Base-by-base conservation (phyloP, 2,329 filamentous ascomycete species). In the Nothophoma quercina region DNA sequence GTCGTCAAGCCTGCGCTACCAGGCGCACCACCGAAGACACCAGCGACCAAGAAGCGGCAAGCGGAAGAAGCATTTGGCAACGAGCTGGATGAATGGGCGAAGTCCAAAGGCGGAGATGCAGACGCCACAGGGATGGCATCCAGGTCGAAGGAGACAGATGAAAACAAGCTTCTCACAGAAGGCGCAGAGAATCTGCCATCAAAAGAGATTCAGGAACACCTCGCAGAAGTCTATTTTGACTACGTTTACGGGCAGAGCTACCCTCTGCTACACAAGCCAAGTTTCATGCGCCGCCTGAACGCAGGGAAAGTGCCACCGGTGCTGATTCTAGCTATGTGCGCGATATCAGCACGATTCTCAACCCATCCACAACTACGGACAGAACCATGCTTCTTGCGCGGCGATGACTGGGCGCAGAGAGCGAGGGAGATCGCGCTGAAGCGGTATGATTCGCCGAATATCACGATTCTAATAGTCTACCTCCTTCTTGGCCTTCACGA, bases 181-280 rank as follows among this genome's bases (percentile, higher is more conserved):
- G 95, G 95, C 1, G 83, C 84, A 2, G 92, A 96, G 59, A 88
- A 88, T 49, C 76, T 99, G 12, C 95, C 95, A 1, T 81, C 90
- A 0, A 88, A 88, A 70, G 93, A 97, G 32, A 85, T 97, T 10
- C 95, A 98, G 71, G 90, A 96, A 69, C 93, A 98, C 74, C 81
- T 99, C 5, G 88, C 93, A 15, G 93, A 98, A 67, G 87, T 97
- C 0, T 99, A 96, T 71, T 99, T 98, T 68, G 93, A 98, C 68
- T 93, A 89, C 66, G 85, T 98, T 1, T 98, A 99, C 69, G 95
- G 95, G 7, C 95, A 98, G 71, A 90, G 91, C 26, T 99, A 98
- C 72, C 90, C 96, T 59, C 79, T 99, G 16, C 84, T 99, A 8
- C 95, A 99, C 76, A 98, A 97, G 71, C 93, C 95, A 29, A 98